Evolutionary conservation across 148 eudicot species (phyloP).

Genomic region (Heliamphora exappendiculata): DNA sequence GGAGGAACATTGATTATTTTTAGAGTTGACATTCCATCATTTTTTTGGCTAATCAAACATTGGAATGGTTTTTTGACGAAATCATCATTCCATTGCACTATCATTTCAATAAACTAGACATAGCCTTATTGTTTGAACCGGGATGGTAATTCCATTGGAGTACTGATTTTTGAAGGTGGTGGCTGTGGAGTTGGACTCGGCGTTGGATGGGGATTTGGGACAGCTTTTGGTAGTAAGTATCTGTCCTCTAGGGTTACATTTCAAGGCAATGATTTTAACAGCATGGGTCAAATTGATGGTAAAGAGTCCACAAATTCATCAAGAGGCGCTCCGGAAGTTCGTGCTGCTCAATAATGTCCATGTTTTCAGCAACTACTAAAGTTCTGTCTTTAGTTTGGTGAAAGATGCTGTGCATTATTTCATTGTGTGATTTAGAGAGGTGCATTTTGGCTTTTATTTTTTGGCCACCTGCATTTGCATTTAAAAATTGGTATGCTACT

Average conservation of each 20-base stretch:
- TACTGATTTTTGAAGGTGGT: conserved; percentile 44
- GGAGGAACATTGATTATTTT: too few species aligned
- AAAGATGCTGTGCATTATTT: too few species aligned
- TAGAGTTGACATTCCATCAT: too few species aligned
- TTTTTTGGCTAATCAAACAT: too few species aligned
- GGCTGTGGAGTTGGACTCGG: conserved; percentile 84
- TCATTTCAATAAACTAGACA: too few species aligned
- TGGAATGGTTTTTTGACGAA: too few species aligned
- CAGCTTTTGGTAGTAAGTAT: conserved; percentile 64
- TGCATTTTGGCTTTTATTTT: too few species aligned
- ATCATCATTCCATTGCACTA: too few species aligned
- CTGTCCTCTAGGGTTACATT: conserved; percentile 47
- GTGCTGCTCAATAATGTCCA: conserved; percentile 10
- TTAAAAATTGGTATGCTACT: too few species aligned
- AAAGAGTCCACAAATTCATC: conserved; percentile 21
- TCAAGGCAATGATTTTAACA: conserved; percentile 47
- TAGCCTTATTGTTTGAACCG: too few species aligned
- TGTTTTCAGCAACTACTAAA: background rate
- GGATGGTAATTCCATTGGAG: background rate
- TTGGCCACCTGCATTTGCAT: too few species aligned
- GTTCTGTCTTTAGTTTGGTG: background rate
- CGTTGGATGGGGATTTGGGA: conserved; percentile 82
- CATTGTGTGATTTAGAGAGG: too few species aligned
- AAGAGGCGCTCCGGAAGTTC: conserved; percentile 13
- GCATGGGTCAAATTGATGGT: conserved; percentile 12